phyloP scores from a whole-genome alignment of 352 stramenopile species.

The Phytophthora pluvialis region DNA sequence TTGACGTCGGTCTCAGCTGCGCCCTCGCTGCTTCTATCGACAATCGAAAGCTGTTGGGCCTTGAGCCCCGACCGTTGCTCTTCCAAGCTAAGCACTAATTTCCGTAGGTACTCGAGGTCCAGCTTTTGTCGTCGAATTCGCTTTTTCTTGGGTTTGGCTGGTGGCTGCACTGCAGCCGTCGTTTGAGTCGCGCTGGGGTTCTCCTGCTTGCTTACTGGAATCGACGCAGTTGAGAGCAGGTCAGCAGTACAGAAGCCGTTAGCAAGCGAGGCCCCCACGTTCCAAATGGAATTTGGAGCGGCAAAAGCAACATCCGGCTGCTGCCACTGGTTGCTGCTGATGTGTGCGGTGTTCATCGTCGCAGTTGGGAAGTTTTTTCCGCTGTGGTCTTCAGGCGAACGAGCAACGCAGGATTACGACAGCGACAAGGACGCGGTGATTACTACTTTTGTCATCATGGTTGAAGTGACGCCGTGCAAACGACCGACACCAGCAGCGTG shows the following conservation, averaged over 20 bases:
- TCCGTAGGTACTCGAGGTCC: conserved; percentile 44
- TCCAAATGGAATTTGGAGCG: background rate
- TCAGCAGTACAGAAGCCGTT: background rate
- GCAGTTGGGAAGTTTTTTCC: background rate
- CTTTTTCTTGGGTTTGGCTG: conserved; percentile 38
- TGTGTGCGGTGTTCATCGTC: background rate
- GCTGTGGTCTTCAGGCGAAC: background rate
- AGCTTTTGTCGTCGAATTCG: conserved; percentile 41
- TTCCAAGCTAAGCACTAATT: conserved; percentile 38
- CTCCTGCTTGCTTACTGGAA: background rate
- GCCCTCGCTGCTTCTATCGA: background rate
- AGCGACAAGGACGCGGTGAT: background rate
- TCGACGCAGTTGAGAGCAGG: background rate
- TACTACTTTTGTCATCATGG: conserved; percentile 1
- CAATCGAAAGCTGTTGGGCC: background rate
- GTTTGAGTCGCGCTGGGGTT: no score
- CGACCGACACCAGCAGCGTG: background rate
- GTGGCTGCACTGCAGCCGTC: background rate
- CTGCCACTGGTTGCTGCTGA: background rate
- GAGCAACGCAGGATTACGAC: background rate
- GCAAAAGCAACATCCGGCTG: background rate
- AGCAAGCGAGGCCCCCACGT: background rate
- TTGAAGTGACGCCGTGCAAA: background rate
- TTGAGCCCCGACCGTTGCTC: conserved; percentile 32
- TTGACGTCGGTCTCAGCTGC: background rate